Conservation (phyloP, 2,329 filamentous ascomycete species). For the Pseudogymnoascus sp. region DNA sequence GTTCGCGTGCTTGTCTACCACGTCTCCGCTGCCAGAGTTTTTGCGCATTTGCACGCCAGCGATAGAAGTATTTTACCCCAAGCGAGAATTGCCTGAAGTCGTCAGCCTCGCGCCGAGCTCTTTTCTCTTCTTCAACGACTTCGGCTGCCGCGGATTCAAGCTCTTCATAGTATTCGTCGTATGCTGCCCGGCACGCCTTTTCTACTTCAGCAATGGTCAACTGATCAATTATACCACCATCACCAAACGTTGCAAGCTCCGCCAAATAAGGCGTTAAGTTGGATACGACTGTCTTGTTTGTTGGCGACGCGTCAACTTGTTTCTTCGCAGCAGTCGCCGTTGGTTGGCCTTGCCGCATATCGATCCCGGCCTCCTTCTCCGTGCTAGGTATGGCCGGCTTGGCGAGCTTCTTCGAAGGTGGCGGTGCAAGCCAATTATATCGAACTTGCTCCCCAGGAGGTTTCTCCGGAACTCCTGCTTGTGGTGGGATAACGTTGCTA, state of each 20-base stretch:
- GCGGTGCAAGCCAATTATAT: conserved; percentile 1
- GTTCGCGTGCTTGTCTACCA: conserved; percentile 24
- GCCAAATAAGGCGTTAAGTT: background rate
- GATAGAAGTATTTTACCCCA: conserved; percentile 23
- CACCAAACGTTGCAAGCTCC: conserved; percentile 14
- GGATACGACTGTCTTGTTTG: background rate
- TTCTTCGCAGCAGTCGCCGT: background rate
- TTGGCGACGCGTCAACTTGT: background rate
- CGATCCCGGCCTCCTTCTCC: background rate
- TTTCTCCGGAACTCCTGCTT: background rate
- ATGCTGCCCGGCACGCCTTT: background rate
- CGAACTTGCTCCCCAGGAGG: background rate
- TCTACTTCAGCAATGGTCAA: conserved; percentile 22
- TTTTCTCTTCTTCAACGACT: conserved; percentile 11
- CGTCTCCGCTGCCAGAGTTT: conserved; percentile 20
- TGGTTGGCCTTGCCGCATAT: background rate
- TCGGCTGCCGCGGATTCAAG: conserved; percentile 17
- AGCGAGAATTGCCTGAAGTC: conserved; percentile 21
- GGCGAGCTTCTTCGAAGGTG: background rate
- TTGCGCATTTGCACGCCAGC: conserved; percentile 23
- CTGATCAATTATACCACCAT: conserved; percentile 27
- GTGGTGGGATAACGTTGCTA: background rate
- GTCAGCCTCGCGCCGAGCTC: conserved; percentile 16
- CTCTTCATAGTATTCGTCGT: conserved; percentile 15
- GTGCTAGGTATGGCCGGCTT: background rate